Evolutionary conservation across 2,329 filamentous ascomycete species (phyloP).

Genomic region (Akanthomyces dipterigenus): DNA sequence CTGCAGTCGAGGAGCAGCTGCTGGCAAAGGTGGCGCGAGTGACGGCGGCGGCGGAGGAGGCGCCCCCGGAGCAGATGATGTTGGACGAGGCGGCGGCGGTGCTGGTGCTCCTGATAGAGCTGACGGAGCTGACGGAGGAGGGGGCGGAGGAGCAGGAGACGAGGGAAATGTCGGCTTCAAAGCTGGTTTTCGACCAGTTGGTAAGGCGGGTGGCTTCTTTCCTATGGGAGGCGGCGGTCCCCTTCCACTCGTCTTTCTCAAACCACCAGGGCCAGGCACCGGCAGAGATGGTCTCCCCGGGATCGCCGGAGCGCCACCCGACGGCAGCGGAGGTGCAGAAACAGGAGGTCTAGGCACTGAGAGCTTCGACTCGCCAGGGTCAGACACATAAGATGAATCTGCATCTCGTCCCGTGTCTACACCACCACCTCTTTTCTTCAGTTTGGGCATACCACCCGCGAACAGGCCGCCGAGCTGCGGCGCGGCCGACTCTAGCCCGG

Average conservation of each 20-base stretch:
- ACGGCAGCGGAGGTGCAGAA: constrained; percentile 51
- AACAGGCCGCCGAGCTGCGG: constrained; percentile 86
- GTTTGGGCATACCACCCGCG: constrained; percentile 89
- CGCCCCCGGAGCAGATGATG: constrained; percentile 34
- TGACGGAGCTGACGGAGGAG: constrained; percentile 25
- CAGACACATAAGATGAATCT: constrained; percentile 70
- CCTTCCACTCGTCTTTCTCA: constrained; percentile 55
- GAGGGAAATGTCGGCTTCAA: constrained; percentile 26
- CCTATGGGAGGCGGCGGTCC: constrained; percentile 73
- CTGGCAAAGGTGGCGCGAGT: constrained; percentile 27
- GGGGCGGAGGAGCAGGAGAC: constrained; percentile 30
- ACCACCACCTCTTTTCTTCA: constrained; percentile 79
- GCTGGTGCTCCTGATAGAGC: constrained; percentile 32
- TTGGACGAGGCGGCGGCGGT: constrained; percentile 30
- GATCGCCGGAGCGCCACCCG: constrained; percentile 50
- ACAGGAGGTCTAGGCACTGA: constrained; percentile 40
- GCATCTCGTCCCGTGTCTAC: constrained; percentile 57
- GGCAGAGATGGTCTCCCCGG: constrained; percentile 48
- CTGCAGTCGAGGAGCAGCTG: constrained; percentile 24
- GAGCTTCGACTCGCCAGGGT: constrained; percentile 49
- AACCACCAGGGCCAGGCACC: constrained; percentile 38
- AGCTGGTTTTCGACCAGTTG: constrained; percentile 53
- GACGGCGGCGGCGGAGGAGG: constrained; percentile 32
- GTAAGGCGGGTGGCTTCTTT: constrained; percentile 64
- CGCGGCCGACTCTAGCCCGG: constrained; percentile 44